phyloP scores from a whole-genome alignment of 306 rosid species.

The Vigna nakashimae region DNA sequence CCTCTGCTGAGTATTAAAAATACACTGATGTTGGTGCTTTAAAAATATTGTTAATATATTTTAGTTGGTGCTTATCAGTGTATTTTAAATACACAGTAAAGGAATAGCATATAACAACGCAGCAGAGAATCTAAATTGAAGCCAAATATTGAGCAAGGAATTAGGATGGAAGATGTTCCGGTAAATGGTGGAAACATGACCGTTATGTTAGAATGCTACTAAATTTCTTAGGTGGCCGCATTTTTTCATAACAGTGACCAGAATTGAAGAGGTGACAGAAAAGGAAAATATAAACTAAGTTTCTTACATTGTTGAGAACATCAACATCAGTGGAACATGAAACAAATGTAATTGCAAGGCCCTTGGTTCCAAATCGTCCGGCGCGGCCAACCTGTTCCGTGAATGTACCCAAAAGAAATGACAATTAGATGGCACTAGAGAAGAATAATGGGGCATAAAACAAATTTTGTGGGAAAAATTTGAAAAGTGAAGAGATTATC shows the following conservation, averaged over 20 bases:
- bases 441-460: neutral
- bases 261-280: neutral
- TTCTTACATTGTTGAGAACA: conserved; percentile 91
- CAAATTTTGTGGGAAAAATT: neutral
- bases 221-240: too few species aligned
- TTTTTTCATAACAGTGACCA: neutral
- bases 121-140: too few species aligned
- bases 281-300: neutral
- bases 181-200: neutral
- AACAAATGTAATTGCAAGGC: conserved; percentile 98
- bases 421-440: neutral
- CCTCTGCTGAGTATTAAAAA: too few species aligned
- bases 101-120: too few species aligned
- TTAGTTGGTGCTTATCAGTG: too few species aligned
- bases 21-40: too few species aligned
- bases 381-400: conserved; percentile 88
- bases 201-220: neutral
- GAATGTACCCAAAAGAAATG: neutral
- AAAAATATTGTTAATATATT: too few species aligned
- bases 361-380: conserved; percentile 98
- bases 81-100: too few species aligned
- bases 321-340: conserved; percentile 88
- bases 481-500: neutral
- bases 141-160: neutral
- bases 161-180: neutral